Evolutionary conservation across 257 asterid species (phyloP).

Genomic region (Scutellaria galericulata): DNA sequence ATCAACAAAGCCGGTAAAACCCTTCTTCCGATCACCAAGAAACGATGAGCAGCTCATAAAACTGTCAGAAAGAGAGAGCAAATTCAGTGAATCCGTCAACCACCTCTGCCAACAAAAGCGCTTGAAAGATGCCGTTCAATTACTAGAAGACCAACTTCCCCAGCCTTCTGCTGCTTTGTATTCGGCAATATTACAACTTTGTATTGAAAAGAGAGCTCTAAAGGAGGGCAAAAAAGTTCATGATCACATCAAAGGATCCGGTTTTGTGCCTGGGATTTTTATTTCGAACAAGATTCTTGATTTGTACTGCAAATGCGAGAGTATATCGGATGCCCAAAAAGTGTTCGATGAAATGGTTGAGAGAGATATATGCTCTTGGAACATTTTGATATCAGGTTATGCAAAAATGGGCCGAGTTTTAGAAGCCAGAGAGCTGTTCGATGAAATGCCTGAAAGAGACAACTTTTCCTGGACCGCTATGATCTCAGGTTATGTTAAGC

Average conservation of each 20-base stretch:
- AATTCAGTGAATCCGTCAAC: constrained; percentile 44
- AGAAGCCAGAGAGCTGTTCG: constrained; percentile 65
- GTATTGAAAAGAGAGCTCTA: constrained; percentile 61
- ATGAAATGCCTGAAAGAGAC: constrained; percentile 72
- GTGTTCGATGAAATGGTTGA: constrained; percentile 67
- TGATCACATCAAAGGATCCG: constrained; percentile 50
- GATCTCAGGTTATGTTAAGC: constrained; percentile 76
- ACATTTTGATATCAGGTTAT: constrained; percentile 73
- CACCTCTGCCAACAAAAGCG: constrained; percentile 60
- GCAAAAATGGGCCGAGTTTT: constrained; percentile 50
- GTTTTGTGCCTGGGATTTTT: constrained; percentile 57
- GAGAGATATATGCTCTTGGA: constrained; percentile 74
- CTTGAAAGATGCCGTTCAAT: constrained; percentile 54
- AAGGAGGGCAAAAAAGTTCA: constrained; percentile 62
- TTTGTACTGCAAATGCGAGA: constrained; percentile 66
- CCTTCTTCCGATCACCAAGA: constrained; percentile 29
- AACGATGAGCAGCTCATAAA: constrained; percentile 23
- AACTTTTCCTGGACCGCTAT: constrained; percentile 82
- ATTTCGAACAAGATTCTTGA: constrained; percentile 67
- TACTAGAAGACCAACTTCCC: constrained; percentile 44
- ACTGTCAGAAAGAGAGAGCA: constrained; percentile 28
- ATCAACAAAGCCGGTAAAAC: constrained; percentile 27
- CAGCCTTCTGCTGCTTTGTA: constrained; percentile 48
- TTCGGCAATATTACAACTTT: constrained; percentile 52
- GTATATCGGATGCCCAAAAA: constrained; percentile 50